Evolutionary conservation across 2,329 filamentous ascomycete genomes (phyloP).

Genomic region (Penicillium sp.): DNA sequence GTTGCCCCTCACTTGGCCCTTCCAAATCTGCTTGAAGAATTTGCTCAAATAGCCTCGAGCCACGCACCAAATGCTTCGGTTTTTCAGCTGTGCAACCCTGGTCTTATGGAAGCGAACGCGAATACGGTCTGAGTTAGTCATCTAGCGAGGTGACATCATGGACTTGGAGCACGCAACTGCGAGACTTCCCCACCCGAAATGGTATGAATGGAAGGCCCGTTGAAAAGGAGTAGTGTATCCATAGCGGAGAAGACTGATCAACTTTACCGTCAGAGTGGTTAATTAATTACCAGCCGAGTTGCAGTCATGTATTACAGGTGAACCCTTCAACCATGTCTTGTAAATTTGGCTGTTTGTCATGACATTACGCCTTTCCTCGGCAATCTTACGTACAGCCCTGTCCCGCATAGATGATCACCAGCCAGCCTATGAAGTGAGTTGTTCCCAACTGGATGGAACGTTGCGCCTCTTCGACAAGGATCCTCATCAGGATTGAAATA

Average conservation of each 20-base stretch:
- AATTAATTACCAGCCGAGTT: conserved; percentile 18
- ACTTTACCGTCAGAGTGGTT: conserved; percentile 28
- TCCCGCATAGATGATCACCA: conserved; percentile 8
- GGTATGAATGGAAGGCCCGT: conserved; percentile 8
- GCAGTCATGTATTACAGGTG: conserved; percentile 22
- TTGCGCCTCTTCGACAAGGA: conserved; percentile 32
- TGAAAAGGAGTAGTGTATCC: conserved; percentile 13
- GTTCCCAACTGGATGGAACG: conserved; percentile 35
- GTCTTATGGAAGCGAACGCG: neutral
- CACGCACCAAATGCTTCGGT: neutral
- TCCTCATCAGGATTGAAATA: conserved; percentile 18
- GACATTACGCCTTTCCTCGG: conserved; percentile 14
- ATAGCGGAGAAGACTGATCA: conserved; percentile 6
- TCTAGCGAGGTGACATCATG: conserved; percentile 29
- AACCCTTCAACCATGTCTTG: neutral
- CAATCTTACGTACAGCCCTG: conserved; percentile 4
- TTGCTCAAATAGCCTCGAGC: neutral
- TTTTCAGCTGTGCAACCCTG: neutral
- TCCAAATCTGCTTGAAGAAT: neutral
- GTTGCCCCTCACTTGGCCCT: neutral
- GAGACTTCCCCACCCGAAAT: conserved; percentile 16
- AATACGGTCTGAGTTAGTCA: conserved; percentile 6
- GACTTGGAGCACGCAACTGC: conserved; percentile 21
- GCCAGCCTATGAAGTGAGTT: conserved; percentile 5
- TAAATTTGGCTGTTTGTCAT: neutral